These are phyloP conservation scores for Verticillium klebahnii DNA, from an alignment of 2,329 filamentous ascomycete species.

Conservation along the genomic window DNA sequence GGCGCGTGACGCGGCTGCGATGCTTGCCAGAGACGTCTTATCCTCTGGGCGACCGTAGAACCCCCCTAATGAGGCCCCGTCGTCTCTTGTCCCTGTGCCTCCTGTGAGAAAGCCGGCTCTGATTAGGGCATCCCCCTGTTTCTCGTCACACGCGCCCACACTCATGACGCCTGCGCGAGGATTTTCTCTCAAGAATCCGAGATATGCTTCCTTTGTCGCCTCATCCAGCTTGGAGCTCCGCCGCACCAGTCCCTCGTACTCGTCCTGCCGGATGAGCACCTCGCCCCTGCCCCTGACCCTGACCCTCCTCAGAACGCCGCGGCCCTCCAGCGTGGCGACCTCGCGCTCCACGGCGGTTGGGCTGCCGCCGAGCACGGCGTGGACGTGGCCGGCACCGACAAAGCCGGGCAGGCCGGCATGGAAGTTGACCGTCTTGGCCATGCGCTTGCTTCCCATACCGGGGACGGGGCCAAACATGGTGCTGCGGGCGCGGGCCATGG, in stretches of 20 bases:
- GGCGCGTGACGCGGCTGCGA: slow-evolving; percentile 59
- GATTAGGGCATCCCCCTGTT: slow-evolving; percentile 55
- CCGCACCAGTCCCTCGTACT: slow-evolving; percentile 47
- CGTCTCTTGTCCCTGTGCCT: slow-evolving; percentile 22
- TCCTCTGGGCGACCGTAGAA: slow-evolving; percentile 46
- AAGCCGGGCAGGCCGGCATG: slow-evolving; percentile 56
- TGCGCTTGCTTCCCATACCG: slow-evolving; percentile 60
- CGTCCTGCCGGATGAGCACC: slow-evolving; percentile 53
- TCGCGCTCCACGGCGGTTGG: slow-evolving; percentile 65
- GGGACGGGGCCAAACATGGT: slow-evolving; percentile 64
- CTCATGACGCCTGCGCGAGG: slow-evolving; percentile 27
- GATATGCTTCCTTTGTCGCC: slow-evolving; percentile 45
- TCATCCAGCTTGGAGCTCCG: slow-evolving; percentile 24
- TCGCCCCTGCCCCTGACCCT: slow-evolving; percentile 62
- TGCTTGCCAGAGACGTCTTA: slow-evolving; percentile 51
- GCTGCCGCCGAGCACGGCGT: slow-evolving; percentile 52
- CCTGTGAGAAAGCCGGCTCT: slow-evolving; percentile 63
- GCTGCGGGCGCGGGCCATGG: slow-evolving; percentile 55
- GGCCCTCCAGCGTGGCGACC: slow-evolving; percentile 53
- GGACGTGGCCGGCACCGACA: slow-evolving; percentile 61
- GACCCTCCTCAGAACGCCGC: slow-evolving; percentile 56
- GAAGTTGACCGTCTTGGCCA: slow-evolving; percentile 60
- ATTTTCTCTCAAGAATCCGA: slow-evolving; percentile 44
- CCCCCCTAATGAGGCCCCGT: not conserved
- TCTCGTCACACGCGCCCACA: not conserved